Percentiles rank a stretch among this genome's conserved stretches.
Evolutionary conservation across 441 rosid species (phyloP).

Genomic region (Gossypium gossypioides): DNA sequence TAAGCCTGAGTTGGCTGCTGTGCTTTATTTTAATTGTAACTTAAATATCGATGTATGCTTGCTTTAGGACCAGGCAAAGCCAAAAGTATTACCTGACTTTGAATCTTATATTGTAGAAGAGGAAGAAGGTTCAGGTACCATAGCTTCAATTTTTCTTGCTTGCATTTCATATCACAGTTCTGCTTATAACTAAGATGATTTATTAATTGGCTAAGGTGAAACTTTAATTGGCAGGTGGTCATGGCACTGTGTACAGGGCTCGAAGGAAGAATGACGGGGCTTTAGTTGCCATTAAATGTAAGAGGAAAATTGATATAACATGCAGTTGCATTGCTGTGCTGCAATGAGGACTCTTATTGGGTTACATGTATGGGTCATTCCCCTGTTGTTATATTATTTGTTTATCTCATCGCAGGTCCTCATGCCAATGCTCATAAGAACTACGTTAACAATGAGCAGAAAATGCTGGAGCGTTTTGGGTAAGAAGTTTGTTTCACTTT

Average conservation of each 20-base stretch:
- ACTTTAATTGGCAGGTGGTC: constrained; percentile 61
- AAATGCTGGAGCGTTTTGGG: constrained; percentile 94
- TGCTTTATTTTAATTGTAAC: not conserved
- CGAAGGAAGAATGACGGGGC: constrained; percentile 55
- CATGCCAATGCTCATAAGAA: constrained; percentile 66
- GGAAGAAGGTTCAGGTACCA: constrained; percentile 82
- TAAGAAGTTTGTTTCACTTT: constrained; percentile 13
- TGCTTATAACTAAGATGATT: not conserved
- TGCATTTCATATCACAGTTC: not conserved
- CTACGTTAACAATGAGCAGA: constrained; percentile 56
- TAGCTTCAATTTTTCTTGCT: constrained; percentile 5
- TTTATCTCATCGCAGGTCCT: constrained; percentile 49
- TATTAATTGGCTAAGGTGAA: constrained; percentile 13
- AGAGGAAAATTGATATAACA: constrained; percentile 17
- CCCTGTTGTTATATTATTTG: not conserved
- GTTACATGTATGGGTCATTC: not conserved
- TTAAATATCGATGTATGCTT: constrained; percentile 12
- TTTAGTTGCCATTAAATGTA: constrained; percentile 86
- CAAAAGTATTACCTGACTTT: constrained; percentile 49
- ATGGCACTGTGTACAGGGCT: constrained; percentile 85
- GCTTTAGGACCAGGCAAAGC: constrained; percentile 44
- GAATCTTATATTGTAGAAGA: constrained; percentile 63
- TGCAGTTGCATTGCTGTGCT: not conserved
- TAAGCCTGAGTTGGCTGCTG: not conserved
- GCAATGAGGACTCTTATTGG: not conserved